A percentile compares a stretch with the other conserved stretches of the same genome.
phyloP scores from a whole-genome alignment of 2,329 filamentous ascomycete genomes.

The Fusarium oligoseptatum region DNA sequence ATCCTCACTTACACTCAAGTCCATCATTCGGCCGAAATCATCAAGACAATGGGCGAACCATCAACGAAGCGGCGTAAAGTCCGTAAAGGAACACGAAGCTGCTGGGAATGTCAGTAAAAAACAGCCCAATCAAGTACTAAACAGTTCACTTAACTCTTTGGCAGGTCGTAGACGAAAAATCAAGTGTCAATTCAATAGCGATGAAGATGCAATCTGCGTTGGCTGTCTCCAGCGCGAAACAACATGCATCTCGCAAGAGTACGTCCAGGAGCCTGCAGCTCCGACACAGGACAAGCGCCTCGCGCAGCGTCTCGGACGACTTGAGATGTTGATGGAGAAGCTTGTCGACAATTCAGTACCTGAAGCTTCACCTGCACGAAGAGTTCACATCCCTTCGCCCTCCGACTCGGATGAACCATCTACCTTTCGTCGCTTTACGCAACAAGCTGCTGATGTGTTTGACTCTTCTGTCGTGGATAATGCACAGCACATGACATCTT shows the following conservation, averaged over 20 bases:
- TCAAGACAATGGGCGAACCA: conserved; percentile 31
- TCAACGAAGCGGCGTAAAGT: conserved; percentile 53
- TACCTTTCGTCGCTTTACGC: conserved; percentile 38
- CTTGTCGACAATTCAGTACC: conserved; percentile 55
- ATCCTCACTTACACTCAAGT: not conserved
- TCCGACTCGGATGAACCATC: conserved; percentile 26
- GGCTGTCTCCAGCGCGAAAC: conserved; percentile 60
- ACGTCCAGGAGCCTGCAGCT: conserved; percentile 51
- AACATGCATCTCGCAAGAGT: conserved; percentile 62
- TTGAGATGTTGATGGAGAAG: conserved; percentile 62
- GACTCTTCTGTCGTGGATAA: conserved; percentile 37
- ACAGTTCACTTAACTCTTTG: not conserved
- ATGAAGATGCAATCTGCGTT: conserved; percentile 58
- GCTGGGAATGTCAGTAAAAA: conserved; percentile 67
- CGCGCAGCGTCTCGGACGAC: conserved; percentile 58
- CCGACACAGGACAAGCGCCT: conserved; percentile 54
- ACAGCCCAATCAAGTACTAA: not conserved
- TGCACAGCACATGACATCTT: conserved; percentile 34
- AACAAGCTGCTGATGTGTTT: conserved; percentile 39
- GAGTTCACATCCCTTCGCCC: conserved; percentile 31
- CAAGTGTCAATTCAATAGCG: conserved; percentile 61
- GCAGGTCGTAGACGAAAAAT: conserved; percentile 63
- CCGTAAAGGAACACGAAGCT: conserved; percentile 70
- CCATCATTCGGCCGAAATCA: conserved; percentile 43
- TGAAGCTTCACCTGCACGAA: not conserved